phyloP scores from a whole-genome alignment of 768 basidiomycete genomes.

The Hygrocybe punicea region DNA sequence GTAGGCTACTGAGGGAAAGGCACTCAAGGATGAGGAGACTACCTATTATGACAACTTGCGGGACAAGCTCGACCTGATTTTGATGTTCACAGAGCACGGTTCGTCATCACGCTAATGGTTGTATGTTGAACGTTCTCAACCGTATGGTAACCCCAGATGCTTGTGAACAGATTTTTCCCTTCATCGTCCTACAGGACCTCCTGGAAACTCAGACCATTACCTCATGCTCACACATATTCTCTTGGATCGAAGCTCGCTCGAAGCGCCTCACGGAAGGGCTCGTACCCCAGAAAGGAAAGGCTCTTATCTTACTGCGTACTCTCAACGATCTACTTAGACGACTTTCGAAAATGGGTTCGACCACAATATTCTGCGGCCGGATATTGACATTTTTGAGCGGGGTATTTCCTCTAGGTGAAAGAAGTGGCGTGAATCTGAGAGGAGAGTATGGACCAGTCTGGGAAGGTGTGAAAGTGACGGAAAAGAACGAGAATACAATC shows the following conservation, averaged over 20 bases:
- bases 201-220: slow-evolving; percentile 81
- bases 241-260: slow-evolving; percentile 78
- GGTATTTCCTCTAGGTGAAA: slow-evolving; percentile 83
- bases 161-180: slow-evolving; percentile 73
- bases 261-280: slow-evolving; percentile 69
- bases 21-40: slow-evolving; percentile 48
- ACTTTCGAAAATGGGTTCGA: slow-evolving; percentile 80
- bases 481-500: slow-evolving; percentile 29
- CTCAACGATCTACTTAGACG: slow-evolving; percentile 85
- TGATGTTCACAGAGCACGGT: slow-evolving; percentile 79
- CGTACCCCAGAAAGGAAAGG: slow-evolving; percentile 85
- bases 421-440: slow-evolving; percentile 87
- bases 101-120: slow-evolving; percentile 5
- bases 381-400: slow-evolving; percentile 84
- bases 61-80: slow-evolving; percentile 65
- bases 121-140: not conserved
- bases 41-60: slow-evolving; percentile 61
- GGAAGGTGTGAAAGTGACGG: slow-evolving; percentile 56
- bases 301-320: slow-evolving; percentile 76
- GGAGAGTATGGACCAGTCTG: slow-evolving; percentile 82
- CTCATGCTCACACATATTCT: slow-evolving; percentile 84
- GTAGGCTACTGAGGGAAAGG: slow-evolving; percentile 66
- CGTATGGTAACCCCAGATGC: slow-evolving; percentile 49
- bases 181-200: slow-evolving; percentile 73
- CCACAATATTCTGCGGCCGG: slow-evolving; percentile 83